These are phyloP conservation scores for Epichloe aotearoae DNA, from an alignment of 2,329 filamentous ascomycete species.

Conservation along the genomic window DNA sequence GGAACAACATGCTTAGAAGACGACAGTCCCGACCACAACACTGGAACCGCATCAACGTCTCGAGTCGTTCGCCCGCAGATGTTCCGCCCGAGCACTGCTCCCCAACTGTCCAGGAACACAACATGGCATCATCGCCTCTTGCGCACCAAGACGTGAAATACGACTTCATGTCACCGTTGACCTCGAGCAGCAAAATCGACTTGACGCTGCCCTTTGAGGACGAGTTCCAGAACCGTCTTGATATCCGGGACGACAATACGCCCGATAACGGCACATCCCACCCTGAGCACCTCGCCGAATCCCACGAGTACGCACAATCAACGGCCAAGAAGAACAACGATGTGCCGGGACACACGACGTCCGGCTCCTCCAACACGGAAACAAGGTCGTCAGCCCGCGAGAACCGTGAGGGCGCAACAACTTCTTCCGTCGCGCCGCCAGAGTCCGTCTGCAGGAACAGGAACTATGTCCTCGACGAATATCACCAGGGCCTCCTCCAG, in stretches of 20 bases:
- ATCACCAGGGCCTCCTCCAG: conserved; percentile 2
- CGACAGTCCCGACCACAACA: not conserved
- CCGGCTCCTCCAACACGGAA: not conserved
- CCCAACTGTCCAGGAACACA: not conserved
- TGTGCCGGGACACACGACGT: not conserved
- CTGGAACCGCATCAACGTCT: not conserved
- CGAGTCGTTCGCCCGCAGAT: too few relatives aligned
- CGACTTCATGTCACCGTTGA: conserved; percentile 1
- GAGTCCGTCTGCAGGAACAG: not conserved
- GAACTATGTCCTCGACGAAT: not conserved
- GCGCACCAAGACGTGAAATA: not conserved
- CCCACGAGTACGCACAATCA: not conserved
- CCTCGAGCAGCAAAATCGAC: not conserved
- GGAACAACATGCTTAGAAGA: not conserved
- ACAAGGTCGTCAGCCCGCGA: too few relatives aligned
- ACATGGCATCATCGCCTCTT: not conserved
- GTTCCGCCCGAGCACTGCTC: not conserved
- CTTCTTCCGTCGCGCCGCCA: not conserved
- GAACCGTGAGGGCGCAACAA: not conserved
- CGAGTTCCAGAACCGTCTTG: not conserved
- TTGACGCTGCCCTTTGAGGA: conserved; percentile 2
- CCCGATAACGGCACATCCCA: not conserved
- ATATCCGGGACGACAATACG: not conserved
- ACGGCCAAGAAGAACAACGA: not conserved
- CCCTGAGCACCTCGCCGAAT: not conserved